phyloP scores from a whole-genome alignment of 805 yeast genomes.

The Wickerhamiella cacticola region DNA sequence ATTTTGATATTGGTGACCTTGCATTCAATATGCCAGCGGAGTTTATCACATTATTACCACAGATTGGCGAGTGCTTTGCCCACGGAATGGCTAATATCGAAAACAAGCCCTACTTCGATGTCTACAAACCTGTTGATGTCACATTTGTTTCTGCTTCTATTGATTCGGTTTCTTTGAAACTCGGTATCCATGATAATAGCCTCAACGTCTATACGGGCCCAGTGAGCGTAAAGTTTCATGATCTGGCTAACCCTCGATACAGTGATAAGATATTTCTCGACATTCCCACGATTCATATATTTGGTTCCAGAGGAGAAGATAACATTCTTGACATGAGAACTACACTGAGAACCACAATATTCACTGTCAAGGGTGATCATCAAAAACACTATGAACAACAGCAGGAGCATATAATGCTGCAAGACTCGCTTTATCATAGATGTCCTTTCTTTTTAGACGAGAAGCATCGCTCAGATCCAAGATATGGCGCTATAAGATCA shows the following conservation, averaged over 20 bases:
- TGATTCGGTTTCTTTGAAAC: constrained; percentile 35
- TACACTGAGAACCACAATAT: constrained; percentile 46
- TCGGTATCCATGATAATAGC: constrained; percentile 29
- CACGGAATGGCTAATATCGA: constrained; percentile 65
- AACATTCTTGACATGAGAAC: constrained; percentile 35
- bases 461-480: constrained; percentile 33
- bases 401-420: constrained; percentile 48
- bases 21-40: constrained; percentile 39
- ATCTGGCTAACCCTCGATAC: constrained; percentile 56
- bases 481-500: neutral
- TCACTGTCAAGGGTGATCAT: constrained; percentile 42
- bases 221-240: constrained; percentile 41
- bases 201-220: constrained; percentile 24
- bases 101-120: constrained; percentile 51
- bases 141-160: constrained; percentile 49
- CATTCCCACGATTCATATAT: constrained; percentile 37
- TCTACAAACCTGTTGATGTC: constrained; percentile 53
- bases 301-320: constrained; percentile 19
- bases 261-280: constrained; percentile 41
- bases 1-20: constrained; percentile 53
- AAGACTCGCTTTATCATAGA: constrained; percentile 79
- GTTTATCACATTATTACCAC: constrained; percentile 33
- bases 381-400: constrained; percentile 41
- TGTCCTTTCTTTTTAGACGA: constrained; percentile 56
- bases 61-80: constrained; percentile 37